phyloP scores from a whole-genome alignment of 2,329 filamentous ascomycete genomes.

The Aspergillus hiratsukae region DNA sequence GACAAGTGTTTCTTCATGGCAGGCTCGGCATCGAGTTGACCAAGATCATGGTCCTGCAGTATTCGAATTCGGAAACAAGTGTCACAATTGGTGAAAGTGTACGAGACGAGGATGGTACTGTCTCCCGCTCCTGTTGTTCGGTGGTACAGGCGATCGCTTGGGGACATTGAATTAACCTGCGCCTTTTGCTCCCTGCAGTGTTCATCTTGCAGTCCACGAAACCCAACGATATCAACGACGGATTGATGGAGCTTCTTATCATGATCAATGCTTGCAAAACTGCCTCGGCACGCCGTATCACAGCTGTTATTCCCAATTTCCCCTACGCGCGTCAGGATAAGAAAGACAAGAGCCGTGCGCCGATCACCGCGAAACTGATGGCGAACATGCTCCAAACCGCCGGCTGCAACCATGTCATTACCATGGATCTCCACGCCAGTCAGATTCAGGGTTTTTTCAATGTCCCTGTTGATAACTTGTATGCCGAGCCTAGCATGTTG shows the following conservation, averaged over 20 bases:
- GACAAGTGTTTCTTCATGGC: slow-evolving; percentile 11
- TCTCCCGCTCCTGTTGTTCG: slow-evolving; percentile 8
- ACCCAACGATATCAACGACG: slow-evolving; percentile 95
- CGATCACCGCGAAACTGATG: slow-evolving; percentile 91
- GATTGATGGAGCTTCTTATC: slow-evolving; percentile 95
- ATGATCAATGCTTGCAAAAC: slow-evolving; percentile 96
- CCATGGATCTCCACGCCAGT: slow-evolving; percentile 90
- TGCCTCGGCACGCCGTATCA: slow-evolving; percentile 82
- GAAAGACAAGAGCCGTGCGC: slow-evolving; percentile 93
- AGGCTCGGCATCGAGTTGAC: slow-evolving; percentile 64
- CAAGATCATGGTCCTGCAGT: slow-evolving; percentile 64
- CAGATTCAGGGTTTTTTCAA: slow-evolving; percentile 98
- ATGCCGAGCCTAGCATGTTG: slow-evolving; percentile 87
- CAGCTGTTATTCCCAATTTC: slow-evolving; percentile 92
- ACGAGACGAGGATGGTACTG: slow-evolving; percentile 82
- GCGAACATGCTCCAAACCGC: slow-evolving; percentile 97
- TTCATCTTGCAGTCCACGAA: slow-evolving; percentile 95
- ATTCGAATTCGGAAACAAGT: slow-evolving; percentile 58
- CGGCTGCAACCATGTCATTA: slow-evolving; percentile 89
- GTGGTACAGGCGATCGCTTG: not conserved
- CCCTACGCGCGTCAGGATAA: slow-evolving; percentile 96
- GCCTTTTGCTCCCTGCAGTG: slow-evolving; percentile 47
- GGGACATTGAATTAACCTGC: slow-evolving; percentile 5
- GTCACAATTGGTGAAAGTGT: slow-evolving; percentile 96
- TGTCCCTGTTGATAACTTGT: slow-evolving; percentile 73